Evolutionary conservation across 177 flowering plant species (phyloP).

Genomic region (Telopea speciosissima): DNA sequence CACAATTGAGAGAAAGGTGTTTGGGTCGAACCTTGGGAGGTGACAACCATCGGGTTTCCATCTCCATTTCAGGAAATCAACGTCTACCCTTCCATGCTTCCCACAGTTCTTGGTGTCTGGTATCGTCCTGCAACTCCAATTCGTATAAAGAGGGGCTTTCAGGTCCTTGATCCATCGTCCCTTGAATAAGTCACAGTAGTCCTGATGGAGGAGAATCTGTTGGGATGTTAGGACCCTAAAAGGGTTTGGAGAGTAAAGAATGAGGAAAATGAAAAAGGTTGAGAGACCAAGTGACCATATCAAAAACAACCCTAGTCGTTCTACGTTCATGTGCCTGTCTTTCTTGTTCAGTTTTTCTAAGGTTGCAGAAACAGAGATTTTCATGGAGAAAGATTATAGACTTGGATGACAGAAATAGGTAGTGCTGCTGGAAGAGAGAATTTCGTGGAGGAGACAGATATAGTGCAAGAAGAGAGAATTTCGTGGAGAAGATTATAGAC

Average conservation of each 20-base stretch:
- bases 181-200: constrained; percentile 23
- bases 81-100: constrained; percentile 47
- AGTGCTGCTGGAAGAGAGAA: no score
- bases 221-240: constrained; percentile 1
- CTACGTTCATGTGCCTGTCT: constrained; percentile 2
- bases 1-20: constrained; percentile 28
- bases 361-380: background rate
- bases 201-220: background rate
- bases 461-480: background rate
- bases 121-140: constrained; percentile 22
- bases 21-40: constrained; percentile 48
- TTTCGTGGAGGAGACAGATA: no score
- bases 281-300: constrained; percentile 10
- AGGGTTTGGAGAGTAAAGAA: constrained; percentile 13
- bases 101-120: constrained; percentile 50
- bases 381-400: background rate
- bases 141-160: constrained; percentile 19
- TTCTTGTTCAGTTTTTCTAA: background rate
- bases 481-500: no score
- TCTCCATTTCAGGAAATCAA: constrained; percentile 60
- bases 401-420: background rate
- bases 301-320: constrained; percentile 2
- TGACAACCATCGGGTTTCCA: constrained; percentile 70
- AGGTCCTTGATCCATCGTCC: constrained; percentile 28
- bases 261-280: constrained; percentile 6